Conservation (phyloP, 805 yeast genomes). For the Cephaloascus albidus region DNA sequence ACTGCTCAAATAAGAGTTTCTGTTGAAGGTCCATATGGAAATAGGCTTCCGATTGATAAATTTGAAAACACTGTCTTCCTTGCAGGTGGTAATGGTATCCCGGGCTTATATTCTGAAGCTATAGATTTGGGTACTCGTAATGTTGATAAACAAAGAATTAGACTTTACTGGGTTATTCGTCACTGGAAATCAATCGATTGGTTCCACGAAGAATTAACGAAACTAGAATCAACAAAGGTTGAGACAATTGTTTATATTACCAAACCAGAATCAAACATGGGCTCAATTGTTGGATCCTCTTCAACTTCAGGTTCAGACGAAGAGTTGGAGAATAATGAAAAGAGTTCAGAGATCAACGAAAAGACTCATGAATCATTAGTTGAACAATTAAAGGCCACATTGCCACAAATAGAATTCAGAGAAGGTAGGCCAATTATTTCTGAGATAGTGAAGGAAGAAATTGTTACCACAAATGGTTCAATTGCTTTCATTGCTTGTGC, state of each 20-base stretch:
- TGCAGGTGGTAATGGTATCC: conserved; percentile 61
- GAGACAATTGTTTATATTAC: conserved; percentile 33
- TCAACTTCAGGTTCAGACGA: conserved; percentile 3
- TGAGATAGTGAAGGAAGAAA: conserved; percentile 23
- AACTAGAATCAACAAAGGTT: conserved; percentile 20
- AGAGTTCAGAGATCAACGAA: conserved; percentile 1
- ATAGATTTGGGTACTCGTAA: conserved; percentile 10
- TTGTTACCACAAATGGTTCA: conserved; percentile 24
- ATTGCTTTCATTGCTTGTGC: conserved; percentile 42
- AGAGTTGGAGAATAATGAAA: conserved; percentile 1
- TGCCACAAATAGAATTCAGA: conserved; percentile 29
- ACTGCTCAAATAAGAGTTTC: conserved; percentile 29
- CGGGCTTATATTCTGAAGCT: conserved; percentile 42
- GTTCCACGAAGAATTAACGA: conserved; percentile 24
- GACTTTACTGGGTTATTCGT: conserved; percentile 29
- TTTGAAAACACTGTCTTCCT: conserved; percentile 39
- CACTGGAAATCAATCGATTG: conserved; percentile 28
- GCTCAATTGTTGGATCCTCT: not conserved
- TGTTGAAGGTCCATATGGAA: conserved; percentile 59
- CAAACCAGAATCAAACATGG: conserved; percentile 12
- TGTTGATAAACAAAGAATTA: conserved; percentile 8
- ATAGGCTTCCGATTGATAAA: conserved; percentile 32
- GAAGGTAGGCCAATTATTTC: conserved; percentile 33
- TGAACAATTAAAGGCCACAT: conserved; percentile 10
- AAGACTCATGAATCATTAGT: conserved; percentile 1